phyloP scores from a whole-genome alignment of 2,329 filamentous ascomycete genomes.

The Colletotrichum salicis region DNA sequence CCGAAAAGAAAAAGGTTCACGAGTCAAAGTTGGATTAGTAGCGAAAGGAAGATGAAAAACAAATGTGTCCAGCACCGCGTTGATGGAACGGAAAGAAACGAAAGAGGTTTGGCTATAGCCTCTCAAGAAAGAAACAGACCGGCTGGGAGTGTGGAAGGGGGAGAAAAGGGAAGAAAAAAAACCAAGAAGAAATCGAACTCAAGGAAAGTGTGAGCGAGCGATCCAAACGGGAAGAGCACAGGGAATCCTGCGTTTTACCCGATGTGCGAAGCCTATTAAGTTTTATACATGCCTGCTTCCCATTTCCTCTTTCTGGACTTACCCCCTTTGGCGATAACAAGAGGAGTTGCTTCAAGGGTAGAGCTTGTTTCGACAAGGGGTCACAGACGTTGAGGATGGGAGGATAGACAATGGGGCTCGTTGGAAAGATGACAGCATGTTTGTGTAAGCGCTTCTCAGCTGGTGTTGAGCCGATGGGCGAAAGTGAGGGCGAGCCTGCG shows the following conservation, averaged over 20 bases:
- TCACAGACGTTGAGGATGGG: not conserved
- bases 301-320: not conserved
- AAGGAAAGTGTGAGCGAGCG: slow-evolving; percentile 20
- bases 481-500: too few species aligned
- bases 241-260: slow-evolving; percentile 11
- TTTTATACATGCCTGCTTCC: slow-evolving; percentile 19
- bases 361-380: slow-evolving; percentile 31
- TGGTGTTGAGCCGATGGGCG: not conserved
- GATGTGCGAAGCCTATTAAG: slow-evolving; percentile 27
- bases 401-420: not conserved
- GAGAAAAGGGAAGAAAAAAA: not conserved
- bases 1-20: slow-evolving; percentile 34
- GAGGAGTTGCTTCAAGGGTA: slow-evolving; percentile 11
- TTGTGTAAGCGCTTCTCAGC: not conserved
- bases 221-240: slow-evolving; percentile 24
- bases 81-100: slow-evolving; percentile 11
- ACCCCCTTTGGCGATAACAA: slow-evolving; percentile 16
- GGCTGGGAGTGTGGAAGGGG: not conserved
- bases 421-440: not conserved
- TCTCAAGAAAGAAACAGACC: slow-evolving; percentile 7
- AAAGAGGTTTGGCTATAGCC: not conserved
- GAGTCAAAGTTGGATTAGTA: slow-evolving; percentile 30
- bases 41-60: not conserved
- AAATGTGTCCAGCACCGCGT: slow-evolving; percentile 31
- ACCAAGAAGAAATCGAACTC: slow-evolving; percentile 2